phyloP scores from a whole-genome alignment of 257 asterid genomes.

The Salvia rosmarinus region DNA sequence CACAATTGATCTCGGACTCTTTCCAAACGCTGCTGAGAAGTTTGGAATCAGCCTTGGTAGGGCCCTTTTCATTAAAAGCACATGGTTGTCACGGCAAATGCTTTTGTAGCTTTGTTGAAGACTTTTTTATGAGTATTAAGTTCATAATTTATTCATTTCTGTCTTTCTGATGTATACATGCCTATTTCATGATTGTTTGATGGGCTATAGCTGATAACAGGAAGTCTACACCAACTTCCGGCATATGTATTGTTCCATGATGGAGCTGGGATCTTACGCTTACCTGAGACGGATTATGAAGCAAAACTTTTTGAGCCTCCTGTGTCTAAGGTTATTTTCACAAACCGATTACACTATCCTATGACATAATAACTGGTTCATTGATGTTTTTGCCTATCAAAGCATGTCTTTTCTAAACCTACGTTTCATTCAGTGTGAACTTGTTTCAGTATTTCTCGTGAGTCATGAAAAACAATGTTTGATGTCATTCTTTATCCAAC shows the following conservation, averaged over 20 bases:
- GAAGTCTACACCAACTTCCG: slow-evolving; percentile 80
- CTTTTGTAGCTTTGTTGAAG: slow-evolving; percentile 24
- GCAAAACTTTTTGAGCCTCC: slow-evolving; percentile 59
- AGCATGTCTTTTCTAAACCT: background rate
- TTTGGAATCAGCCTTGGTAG: slow-evolving; percentile 79
- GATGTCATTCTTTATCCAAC: background rate
- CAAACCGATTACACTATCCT: slow-evolving; percentile 1
- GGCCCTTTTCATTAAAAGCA: slow-evolving; percentile 27
- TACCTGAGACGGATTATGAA: slow-evolving; percentile 65
- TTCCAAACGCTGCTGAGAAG: slow-evolving; percentile 96
- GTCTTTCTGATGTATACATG: background rate
- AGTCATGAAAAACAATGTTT: background rate
- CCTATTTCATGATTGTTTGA: slow-evolving; percentile 34
- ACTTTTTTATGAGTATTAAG: background rate
- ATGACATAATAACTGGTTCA: background rate
- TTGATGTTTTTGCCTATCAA: background rate
- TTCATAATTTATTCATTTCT: background rate
- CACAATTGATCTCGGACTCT: slow-evolving; percentile 90
- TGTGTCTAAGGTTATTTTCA: slow-evolving; percentile 63
- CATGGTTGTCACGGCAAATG: background rate
- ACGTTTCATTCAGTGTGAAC: background rate
- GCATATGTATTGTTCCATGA: slow-evolving; percentile 68
- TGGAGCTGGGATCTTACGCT: slow-evolving; percentile 63
- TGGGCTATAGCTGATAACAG: slow-evolving; percentile 44
- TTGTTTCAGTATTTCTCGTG: slow-evolving; percentile 8